Base-by-base conservation (phyloP, 768 basidiomycete genomes). In the Gymnopilus dilepis region DNA sequence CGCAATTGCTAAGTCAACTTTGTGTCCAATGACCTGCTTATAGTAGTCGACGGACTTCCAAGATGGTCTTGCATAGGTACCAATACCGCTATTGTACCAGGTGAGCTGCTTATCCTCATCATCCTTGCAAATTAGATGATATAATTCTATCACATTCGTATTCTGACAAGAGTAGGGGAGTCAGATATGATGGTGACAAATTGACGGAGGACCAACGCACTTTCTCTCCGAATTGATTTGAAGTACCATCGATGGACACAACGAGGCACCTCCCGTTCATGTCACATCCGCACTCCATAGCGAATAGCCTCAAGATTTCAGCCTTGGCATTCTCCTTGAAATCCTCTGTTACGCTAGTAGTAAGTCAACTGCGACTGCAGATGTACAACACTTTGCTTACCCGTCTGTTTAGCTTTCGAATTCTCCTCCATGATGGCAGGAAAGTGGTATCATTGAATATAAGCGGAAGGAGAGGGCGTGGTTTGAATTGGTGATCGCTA, bases 221-320 rank as follows among this genome's bases (percentile, higher is more conserved):
- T 50, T 62, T 59, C 8, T 55, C 47, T 2, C 70, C 70, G 37
- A 70, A 73, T 42, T 72, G 64, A 45, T 73, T 75, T 8, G 73
- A 64, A 12, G 74, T 74, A 1, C 74, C 74, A 47, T 75, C 74
- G 30, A 70, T 66, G 34, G 58, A 65, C 13, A 72, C 52, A 12
- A 69, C 58, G 4, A 72, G 59, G 38, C 86, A 89, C 28, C 92
- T 43, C 3, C 33, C 21, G 9, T 6, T 34, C 33, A 6, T 34
- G 6, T 6, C 6, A 12, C 33, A 34, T 6, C 33, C 33, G 33
- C 33, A 34, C 33, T 34, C 12, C 33, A 34, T n/a, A n/a, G n/a
- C n/a, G n/a, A n/a, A n/a, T n/a, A n/a, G n/a, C n/a, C n/a, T n/a
- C n/a, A n/a, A n/a, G n/a, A n/a, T n/a, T n/a, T n/a, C n/a, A n/a